Evolutionary conservation across 2,329 filamentous ascomycete genomes (phyloP).

Genomic region (Tolypocladium tundrense): DNA sequence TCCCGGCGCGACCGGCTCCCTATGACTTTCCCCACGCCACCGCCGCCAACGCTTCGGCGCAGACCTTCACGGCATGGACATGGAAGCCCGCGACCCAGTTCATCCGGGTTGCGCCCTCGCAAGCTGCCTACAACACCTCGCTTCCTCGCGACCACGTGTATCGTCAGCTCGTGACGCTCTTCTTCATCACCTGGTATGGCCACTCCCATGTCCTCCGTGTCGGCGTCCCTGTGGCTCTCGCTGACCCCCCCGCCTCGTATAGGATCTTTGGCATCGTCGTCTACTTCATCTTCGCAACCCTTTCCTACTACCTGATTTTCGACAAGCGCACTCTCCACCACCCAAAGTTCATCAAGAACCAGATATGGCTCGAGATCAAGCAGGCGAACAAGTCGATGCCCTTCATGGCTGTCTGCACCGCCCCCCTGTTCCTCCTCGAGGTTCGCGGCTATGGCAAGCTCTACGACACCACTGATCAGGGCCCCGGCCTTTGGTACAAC

Average conservation of each 20-base stretch:
- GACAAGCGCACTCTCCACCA: constrained; percentile 83
- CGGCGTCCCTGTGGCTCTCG: not conserved
- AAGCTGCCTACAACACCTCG: constrained; percentile 69
- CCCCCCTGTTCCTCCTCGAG: constrained; percentile 72
- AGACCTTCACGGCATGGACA: constrained; percentile 49
- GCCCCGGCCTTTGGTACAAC: constrained; percentile 70
- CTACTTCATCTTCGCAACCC: constrained; percentile 74
- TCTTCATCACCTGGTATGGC: constrained; percentile 71
- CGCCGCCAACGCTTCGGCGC: constrained; percentile 43
- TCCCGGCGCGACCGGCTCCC: constrained; percentile 49
- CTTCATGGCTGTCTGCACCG: constrained; percentile 71
- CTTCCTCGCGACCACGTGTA: constrained; percentile 68
- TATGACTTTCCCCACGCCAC: constrained; percentile 40
- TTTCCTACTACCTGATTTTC: constrained; percentile 84
- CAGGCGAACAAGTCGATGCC: constrained; percentile 72
- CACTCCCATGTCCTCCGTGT: not conserved
- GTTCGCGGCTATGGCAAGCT: constrained; percentile 78
- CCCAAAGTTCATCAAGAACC: constrained; percentile 91
- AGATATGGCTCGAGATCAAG: constrained; percentile 74
- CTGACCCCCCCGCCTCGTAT: constrained; percentile 1
- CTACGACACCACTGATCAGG: constrained; percentile 70
- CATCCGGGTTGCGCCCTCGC: constrained; percentile 57
- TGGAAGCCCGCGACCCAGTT: constrained; percentile 66
- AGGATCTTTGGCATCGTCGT: constrained; percentile 79
- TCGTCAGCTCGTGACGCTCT: constrained; percentile 67